phyloP scores from a whole-genome alignment of 148 eudicot genomes.

The Drosera capensis region DNA sequence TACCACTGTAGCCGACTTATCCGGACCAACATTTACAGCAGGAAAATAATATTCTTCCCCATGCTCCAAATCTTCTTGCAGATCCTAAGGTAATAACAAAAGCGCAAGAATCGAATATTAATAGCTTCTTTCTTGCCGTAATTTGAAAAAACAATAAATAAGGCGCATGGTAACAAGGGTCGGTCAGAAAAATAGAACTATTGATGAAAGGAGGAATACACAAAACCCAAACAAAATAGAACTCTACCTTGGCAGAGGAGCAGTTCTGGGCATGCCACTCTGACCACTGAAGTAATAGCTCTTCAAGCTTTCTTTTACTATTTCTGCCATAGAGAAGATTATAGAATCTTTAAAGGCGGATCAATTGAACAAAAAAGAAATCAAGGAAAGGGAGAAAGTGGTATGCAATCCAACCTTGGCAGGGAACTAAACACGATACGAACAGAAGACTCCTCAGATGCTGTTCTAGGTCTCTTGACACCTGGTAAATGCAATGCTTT shows the following conservation, averaged over 20 bases:
- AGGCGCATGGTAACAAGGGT: background rate
- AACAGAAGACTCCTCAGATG: constrained; percentile 15
- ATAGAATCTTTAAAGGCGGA: background rate
- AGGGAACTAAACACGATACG: constrained; percentile 21
- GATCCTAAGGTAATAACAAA: background rate
- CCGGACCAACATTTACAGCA: background rate
- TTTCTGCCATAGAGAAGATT: constrained; percentile 8
- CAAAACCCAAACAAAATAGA: background rate
- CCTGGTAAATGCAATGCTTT: constrained; percentile 6
- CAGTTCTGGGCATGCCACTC: constrained; percentile 30
- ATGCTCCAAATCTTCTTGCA: background rate
- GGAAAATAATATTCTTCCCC: background rate
- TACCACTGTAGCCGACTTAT: background rate
- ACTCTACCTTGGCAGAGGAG: constrained; percentile 15
- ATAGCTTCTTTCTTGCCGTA: no score
- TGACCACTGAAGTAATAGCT: constrained; percentile 24
- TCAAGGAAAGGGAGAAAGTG: background rate
- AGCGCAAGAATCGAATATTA: no score
- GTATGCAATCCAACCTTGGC: constrained; percentile 16
- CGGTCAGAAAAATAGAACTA: background rate
- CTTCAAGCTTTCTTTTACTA: constrained; percentile 33
- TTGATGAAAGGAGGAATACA: background rate
- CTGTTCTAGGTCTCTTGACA: constrained; percentile 5
- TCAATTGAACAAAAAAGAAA: background rate
- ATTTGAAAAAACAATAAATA: no score